Evolutionary conservation across 139 green algal genomes (phyloP).

Genomic region (Marvania coccoides): DNA sequence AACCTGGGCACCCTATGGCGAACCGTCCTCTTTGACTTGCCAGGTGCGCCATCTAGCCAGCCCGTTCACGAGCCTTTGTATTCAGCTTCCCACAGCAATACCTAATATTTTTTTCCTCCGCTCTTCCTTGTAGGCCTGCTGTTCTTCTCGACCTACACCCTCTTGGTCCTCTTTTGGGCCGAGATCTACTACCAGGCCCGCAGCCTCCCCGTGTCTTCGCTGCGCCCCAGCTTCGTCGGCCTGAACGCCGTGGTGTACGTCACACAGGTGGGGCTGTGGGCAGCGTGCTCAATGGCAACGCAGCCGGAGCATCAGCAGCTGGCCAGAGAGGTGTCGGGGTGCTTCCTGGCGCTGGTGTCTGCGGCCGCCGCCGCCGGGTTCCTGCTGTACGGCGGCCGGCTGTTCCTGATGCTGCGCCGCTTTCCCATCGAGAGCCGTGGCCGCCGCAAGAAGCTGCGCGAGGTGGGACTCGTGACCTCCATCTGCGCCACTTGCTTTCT

Average conservation of each 20-base stretch:
- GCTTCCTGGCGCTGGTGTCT: constrained; percentile 73
- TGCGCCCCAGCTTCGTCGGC: constrained; percentile 79
- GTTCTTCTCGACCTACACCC: constrained; percentile 97
- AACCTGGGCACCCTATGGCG: constrained; percentile 18
- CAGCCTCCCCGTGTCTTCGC: constrained; percentile 59
- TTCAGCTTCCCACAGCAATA: neutral
- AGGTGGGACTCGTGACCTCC: constrained; percentile 87
- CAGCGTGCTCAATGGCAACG: constrained; percentile 3
- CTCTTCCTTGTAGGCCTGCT: constrained; percentile 83
- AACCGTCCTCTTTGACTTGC: constrained; percentile 78
- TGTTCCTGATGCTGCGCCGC: constrained; percentile 88
- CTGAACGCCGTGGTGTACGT: constrained; percentile 83
- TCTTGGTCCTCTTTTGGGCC: constrained; percentile 97
- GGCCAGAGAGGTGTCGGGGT: constrained; percentile 18
- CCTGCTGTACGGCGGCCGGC: constrained; percentile 87
- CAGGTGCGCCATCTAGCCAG: constrained; percentile 38
- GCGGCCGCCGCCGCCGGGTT: constrained; percentile 74
- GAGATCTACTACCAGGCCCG: constrained; percentile 98
- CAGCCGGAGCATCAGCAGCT: neutral
- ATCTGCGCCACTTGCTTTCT: constrained; percentile 91
- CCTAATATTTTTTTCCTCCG: too few relatives aligned
- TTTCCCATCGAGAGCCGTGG: constrained; percentile 94
- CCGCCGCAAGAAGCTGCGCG: constrained; percentile 90
- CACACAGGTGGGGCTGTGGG: constrained; percentile 45
- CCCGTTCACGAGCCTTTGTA: neutral